Percentiles rank a stretch among this genome's conserved stretches.
phyloP scores from a whole-genome alignment of 805 yeast genomes.

The Schwanniomyces polymorphus region DNA sequence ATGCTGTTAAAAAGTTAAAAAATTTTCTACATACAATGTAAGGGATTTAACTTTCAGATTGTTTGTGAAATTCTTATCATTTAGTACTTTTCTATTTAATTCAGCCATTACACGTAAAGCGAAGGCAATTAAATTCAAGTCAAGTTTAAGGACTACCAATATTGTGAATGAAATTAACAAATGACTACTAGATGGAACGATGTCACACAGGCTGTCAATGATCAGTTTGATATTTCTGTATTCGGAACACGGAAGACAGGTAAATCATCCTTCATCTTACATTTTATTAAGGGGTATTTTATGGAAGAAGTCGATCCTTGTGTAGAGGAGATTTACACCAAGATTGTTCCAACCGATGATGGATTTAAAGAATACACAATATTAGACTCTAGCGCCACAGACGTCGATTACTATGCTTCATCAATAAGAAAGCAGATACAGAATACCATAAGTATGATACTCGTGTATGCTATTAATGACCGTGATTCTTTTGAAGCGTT shows the following conservation, averaged over 20 bases:
- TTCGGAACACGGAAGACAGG: conserved; percentile 24
- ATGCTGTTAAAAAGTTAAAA: neutral
- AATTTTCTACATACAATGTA: neutral
- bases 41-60: neutral
- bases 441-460: conserved; percentile 29
- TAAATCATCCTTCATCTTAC: conserved; percentile 25
- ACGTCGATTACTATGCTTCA: conserved; percentile 25
- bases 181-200: conserved; percentile 3
- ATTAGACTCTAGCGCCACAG: conserved; percentile 25
- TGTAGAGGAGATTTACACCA: conserved; percentile 26
- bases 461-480: conserved; percentile 29
- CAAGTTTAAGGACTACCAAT: neutral
- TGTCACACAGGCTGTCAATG: conserved; percentile 1
- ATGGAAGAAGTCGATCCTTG: conserved; percentile 16
- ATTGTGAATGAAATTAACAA: neutral
- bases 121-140: neutral
- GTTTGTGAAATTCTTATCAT: neutral
- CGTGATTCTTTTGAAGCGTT: conserved; percentile 25
- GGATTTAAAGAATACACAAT: conserved; percentile 27
- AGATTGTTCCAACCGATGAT: conserved; percentile 11
- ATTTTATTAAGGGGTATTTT: conserved; percentile 19
- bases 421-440: conserved; percentile 24
- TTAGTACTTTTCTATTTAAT: neutral
- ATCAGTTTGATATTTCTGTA: conserved; percentile 26
- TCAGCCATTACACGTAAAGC: neutral